These are phyloP conservation scores for Didymella pinodella DNA, from an alignment of 2,329 filamentous ascomycete genomes.

Conservation along the genomic window DNA sequence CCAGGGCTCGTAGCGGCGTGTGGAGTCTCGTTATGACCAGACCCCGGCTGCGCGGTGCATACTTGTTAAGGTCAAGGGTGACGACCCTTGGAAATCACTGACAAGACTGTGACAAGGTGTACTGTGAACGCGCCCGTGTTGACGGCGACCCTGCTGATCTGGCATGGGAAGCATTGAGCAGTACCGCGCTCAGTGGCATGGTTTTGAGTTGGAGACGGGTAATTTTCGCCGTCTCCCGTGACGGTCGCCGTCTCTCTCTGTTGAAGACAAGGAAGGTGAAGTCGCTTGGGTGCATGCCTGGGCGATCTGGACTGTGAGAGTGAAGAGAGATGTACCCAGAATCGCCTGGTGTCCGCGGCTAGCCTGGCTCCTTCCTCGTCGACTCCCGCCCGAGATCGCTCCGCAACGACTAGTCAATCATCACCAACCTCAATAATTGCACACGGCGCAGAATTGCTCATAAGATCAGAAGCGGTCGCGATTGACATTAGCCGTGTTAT, in stretches of 20 bases:
- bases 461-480: not conserved
- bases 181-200: not conserved
- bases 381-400: not conserved
- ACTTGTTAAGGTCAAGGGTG: conserved; percentile 1
- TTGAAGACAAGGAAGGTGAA: not conserved
- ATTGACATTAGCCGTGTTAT: not conserved
- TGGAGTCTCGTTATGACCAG: not conserved
- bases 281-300: conserved; percentile 1
- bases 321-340: not conserved
- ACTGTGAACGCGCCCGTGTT: not conserved
- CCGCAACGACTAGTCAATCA: not conserved
- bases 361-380: conserved; percentile 4
- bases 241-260: not conserved
- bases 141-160: not conserved
- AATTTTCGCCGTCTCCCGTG: conserved; percentile 5
- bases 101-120: not conserved
- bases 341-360: not conserved
- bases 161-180: not conserved
- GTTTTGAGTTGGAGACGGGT: not conserved
- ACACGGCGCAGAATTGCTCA: not conserved
- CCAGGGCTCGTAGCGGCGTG: not conserved
- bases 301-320: conserved; percentile 14
- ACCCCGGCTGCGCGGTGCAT: conserved; percentile 12
- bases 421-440: not conserved
- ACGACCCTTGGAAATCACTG: not conserved